phyloP scores from a whole-genome alignment of 2,329 filamentous ascomycete species.

The Stagonosporopsis vannaccii region DNA sequence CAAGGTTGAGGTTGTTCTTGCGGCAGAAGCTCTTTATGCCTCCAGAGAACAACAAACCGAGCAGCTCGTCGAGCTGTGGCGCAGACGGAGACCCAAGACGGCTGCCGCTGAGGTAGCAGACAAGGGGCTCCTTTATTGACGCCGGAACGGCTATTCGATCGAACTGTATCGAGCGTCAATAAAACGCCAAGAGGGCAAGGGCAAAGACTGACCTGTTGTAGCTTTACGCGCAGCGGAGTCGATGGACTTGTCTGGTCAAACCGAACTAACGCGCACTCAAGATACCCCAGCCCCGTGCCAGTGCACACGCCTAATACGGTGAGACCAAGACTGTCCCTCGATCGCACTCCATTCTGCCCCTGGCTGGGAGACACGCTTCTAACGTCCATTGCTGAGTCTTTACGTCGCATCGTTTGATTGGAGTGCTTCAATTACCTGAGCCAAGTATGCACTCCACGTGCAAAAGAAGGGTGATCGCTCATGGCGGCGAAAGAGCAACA shows the following conservation, averaged over 20 bases:
- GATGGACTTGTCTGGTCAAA: constrained; percentile 63
- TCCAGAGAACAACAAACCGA: constrained; percentile 64
- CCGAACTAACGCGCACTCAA: constrained; percentile 65
- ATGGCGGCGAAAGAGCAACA: neutral
- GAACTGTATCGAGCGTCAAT: constrained; percentile 50
- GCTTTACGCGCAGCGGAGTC: constrained; percentile 62
- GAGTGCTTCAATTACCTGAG: constrained; percentile 14
- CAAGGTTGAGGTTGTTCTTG: constrained; percentile 53
- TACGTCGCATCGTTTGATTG: constrained; percentile 17
- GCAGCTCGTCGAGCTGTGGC: constrained; percentile 64
- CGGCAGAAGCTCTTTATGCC: constrained; percentile 61
- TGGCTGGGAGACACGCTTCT: constrained; percentile 2
- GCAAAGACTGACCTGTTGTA: constrained; percentile 49
- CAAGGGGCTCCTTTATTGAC: constrained; percentile 63
- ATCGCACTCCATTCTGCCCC: constrained; percentile 4
- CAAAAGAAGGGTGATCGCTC: neutral
- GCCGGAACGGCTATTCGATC: constrained; percentile 63
- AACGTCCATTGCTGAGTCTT: constrained; percentile 23
- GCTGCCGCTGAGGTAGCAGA: constrained; percentile 65
- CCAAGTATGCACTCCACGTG: constrained; percentile 4
- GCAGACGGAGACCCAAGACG: constrained; percentile 61
- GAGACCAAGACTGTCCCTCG: constrained; percentile 51
- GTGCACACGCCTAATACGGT: constrained; percentile 64
- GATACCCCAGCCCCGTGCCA: constrained; percentile 63
- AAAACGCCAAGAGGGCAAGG: neutral